These are phyloP conservation scores for Clitoria ternatea DNA, from an alignment of 306 rosid genomes.

Conservation along the genomic window DNA sequence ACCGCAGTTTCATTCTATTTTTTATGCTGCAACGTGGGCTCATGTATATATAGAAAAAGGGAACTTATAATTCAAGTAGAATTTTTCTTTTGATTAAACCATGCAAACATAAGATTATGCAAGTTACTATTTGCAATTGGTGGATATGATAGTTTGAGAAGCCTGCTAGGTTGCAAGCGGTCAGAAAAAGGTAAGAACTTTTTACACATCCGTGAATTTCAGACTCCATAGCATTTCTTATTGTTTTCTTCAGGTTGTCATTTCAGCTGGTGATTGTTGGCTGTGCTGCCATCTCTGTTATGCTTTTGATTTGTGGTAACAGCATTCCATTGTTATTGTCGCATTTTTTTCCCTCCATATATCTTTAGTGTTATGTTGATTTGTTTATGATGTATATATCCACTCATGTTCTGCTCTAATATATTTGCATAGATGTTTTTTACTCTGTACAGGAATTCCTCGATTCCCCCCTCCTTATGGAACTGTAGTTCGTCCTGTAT, in stretches of 20 bases:
- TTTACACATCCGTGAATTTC: conserved; percentile 46
- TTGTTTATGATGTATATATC: conserved; percentile 13
- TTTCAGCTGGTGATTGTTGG: conserved; percentile 91
- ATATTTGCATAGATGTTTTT: conserved; percentile 62
- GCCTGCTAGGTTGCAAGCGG: conserved; percentile 62
- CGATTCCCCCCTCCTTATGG: conserved; percentile 83
- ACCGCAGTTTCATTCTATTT: conserved; percentile 33
- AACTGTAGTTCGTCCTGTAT: conserved; percentile 67
- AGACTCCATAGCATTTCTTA: conserved; percentile 54
- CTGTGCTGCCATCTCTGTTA: conserved; percentile 90
- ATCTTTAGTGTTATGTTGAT: conserved; percentile 31
- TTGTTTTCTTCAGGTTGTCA: conserved; percentile 81
- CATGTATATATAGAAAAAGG: conserved; percentile 28
- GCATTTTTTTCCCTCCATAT: conserved; percentile 26
- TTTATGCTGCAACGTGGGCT: conserved; percentile 40
- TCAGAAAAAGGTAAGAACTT: conserved; percentile 70
- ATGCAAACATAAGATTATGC: conserved; percentile 50
- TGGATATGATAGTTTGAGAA: conserved; percentile 74
- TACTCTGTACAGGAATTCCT: conserved; percentile 74
- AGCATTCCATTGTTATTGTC: conserved; percentile 45
- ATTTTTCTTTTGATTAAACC: conserved; percentile 31
- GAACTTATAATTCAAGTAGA: conserved; percentile 34
- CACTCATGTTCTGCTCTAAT: conserved; percentile 48
- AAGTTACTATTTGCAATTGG: conserved; percentile 57
- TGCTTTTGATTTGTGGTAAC: conserved; percentile 90